Conservation (phyloP, 768 basidiomycete species). For the Amanita subjunquillea region DNA sequence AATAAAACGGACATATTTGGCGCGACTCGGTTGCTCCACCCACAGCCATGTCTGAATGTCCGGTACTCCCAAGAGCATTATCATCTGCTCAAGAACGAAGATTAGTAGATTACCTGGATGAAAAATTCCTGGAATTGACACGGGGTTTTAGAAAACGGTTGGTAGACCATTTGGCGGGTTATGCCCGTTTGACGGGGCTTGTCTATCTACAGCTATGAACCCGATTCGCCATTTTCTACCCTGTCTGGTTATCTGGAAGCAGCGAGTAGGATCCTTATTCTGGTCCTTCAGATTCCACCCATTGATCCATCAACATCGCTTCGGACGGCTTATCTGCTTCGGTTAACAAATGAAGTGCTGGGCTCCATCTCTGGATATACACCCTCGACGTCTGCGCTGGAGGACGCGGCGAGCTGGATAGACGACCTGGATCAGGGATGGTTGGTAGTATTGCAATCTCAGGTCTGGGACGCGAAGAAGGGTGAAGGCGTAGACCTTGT, state of each 20-base stretch:
- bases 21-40: not conserved
- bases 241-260: slow-evolving; percentile 51
- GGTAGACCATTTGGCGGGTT: slow-evolving; percentile 12
- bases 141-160: slow-evolving; percentile 70
- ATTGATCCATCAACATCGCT: slow-evolving; percentile 59
- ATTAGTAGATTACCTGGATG: slow-evolving; percentile 56
- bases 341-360: slow-evolving; percentile 60
- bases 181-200: not conserved
- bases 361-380: slow-evolving; percentile 52
- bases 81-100: slow-evolving; percentile 52
- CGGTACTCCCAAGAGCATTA: slow-evolving; percentile 18
- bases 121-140: slow-evolving; percentile 53
- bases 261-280: slow-evolving; percentile 40
- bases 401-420: slow-evolving; percentile 52
- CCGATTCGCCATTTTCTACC: slow-evolving; percentile 43
- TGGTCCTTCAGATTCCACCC: slow-evolving; percentile 70
- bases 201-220: slow-evolving; percentile 30
- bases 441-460: slow-evolving; percentile 51
- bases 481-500: slow-evolving; percentile 24
- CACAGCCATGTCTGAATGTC: not conserved
- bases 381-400: slow-evolving; percentile 32
- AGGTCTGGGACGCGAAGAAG: slow-evolving; percentile 55
- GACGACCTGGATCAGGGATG: slow-evolving; percentile 71
- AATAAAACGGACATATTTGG: not conserved
- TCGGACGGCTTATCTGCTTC: slow-evolving; percentile 58